phyloP scores from a whole-genome alignment of 352 stramenopile genomes.

The Globisporangium polare region DNA sequence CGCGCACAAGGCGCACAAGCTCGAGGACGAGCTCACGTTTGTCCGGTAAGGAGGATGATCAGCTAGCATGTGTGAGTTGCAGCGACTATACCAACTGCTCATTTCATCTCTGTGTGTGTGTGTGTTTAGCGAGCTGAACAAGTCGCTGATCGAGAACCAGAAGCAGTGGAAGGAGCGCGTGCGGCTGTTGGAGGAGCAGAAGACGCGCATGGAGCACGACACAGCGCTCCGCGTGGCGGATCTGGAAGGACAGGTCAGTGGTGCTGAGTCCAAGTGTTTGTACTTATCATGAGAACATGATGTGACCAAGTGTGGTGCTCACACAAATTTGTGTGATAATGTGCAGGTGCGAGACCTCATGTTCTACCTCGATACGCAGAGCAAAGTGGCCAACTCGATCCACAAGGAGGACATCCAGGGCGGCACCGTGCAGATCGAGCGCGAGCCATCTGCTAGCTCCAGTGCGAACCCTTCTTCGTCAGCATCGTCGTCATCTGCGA shows the following conservation, averaged over 20 bases:
- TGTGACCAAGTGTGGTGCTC: not conserved
- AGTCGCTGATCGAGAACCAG: conserved; percentile 86
- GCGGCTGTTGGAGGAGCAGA: conserved; percentile 62
- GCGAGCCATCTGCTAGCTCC: conserved; percentile 4
- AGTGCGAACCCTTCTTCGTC: conserved; percentile 5
- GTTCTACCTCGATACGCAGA: conserved; percentile 89
- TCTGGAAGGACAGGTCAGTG: conserved; percentile 69
- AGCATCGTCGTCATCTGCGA: not conserved
- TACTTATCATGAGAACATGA: not conserved
- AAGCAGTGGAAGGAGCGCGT: conserved; percentile 87
- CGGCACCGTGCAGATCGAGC: conserved; percentile 70
- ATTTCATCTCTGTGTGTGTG: conserved; percentile 2
- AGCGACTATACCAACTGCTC: not conserved
- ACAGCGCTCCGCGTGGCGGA: conserved; percentile 63
- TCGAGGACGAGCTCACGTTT: conserved; percentile 80
- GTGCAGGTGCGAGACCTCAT: conserved; percentile 74
- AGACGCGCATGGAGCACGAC: conserved; percentile 48
- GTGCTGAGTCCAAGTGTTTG: not conserved
- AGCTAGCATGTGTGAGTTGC: not conserved
- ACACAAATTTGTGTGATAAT: too few relatives aligned
- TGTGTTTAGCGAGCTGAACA: conserved; percentile 70
- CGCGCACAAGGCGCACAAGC: conserved; percentile 65
- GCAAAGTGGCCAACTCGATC: conserved; percentile 74
- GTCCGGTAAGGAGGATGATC: conserved; percentile 39
- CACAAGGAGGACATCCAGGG: conserved; percentile 83